Conservation (phyloP, 1,284 basidiomycete genomes). For the Hemileia vastatrix region DNA sequence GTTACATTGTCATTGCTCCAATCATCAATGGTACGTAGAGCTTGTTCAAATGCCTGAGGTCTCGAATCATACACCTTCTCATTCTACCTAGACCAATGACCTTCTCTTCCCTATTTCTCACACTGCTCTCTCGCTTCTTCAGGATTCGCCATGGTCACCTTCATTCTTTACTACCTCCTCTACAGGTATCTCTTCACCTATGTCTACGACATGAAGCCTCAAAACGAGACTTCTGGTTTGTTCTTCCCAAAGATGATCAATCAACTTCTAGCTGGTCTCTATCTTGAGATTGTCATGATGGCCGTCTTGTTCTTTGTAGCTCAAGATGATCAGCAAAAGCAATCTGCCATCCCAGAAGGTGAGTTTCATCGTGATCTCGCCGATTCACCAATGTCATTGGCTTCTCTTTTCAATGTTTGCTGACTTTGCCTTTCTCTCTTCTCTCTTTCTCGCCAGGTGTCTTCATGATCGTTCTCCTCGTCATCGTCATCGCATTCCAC, state of each 20-base stretch:
- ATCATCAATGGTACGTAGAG: conserved; percentile 89
- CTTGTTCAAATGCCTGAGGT: too few relatives aligned
- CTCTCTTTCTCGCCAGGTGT: conserved; percentile 20
- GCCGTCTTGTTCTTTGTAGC: too few relatives aligned
- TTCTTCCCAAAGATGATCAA: conserved; percentile 93
- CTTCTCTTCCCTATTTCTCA: too few relatives aligned
- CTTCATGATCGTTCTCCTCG: conserved; percentile 37
- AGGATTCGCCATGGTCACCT: conserved; percentile 69
- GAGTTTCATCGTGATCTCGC: background rate
- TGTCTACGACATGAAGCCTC: conserved; percentile 59
- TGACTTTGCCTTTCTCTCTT: background rate
- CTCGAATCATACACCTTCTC: too few relatives aligned
- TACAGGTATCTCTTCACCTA: conserved; percentile 55
- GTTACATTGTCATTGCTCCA: conserved; percentile 83
- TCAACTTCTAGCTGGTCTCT: conserved; percentile 86
- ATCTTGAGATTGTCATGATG: conserved; percentile 70
- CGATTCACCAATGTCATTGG: background rate
- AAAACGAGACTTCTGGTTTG: conserved; percentile 75
- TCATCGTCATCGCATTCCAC: conserved; percentile 34
- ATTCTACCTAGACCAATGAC: too few relatives aligned
- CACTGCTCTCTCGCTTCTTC: too few relatives aligned
- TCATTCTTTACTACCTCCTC: conserved; percentile 70
- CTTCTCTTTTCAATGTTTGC: background rate
- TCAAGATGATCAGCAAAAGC: conserved; percentile 11
- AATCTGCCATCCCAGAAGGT: conserved; percentile 35